Evolutionary conservation across 2,329 filamentous ascomycete genomes (phyloP).

Genomic region (Fusarium sp.): DNA sequence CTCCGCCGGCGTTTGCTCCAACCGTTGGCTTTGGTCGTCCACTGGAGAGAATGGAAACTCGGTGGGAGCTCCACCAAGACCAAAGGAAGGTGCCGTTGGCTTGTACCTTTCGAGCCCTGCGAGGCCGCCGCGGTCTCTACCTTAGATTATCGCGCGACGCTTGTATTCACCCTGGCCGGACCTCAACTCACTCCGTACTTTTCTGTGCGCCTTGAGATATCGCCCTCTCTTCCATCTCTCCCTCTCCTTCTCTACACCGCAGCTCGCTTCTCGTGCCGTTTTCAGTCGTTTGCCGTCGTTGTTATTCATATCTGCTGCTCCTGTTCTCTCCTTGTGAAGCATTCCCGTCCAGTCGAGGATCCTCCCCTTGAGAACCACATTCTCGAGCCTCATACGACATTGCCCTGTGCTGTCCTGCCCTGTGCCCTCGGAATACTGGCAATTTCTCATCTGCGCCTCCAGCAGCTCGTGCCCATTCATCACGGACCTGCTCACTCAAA

Average conservation of each 20-base stretch:
- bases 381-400: conserved; percentile 28
- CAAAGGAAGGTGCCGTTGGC: conserved; percentile 11
- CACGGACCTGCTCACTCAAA: conserved; percentile 13
- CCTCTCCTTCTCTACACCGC: background rate
- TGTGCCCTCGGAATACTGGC: conserved; percentile 21
- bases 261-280: conserved; percentile 3
- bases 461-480: conserved; percentile 5
- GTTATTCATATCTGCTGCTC: background rate
- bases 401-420: conserved; percentile 27
- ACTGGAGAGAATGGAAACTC: conserved; percentile 12
- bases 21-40: conserved; percentile 7
- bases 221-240: background rate
- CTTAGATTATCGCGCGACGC: conserved; percentile 8
- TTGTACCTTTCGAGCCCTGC: conserved; percentile 2
- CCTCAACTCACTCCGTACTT: background rate
- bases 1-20: conserved; percentile 15
- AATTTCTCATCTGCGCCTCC: conserved; percentile 18
- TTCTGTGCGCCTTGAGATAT: conserved; percentile 18
- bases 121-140: conserved; percentile 1
- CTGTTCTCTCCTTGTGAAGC: conserved; percentile 3
- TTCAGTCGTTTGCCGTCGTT: conserved; percentile 5
- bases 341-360: conserved; percentile 12
- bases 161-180: conserved; percentile 2
- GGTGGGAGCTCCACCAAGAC: conserved; percentile 18
- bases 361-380: conserved; percentile 26